Evolutionary conservation across 441 rosid species (phyloP).

Genomic region (Brassica hybrid): DNA sequence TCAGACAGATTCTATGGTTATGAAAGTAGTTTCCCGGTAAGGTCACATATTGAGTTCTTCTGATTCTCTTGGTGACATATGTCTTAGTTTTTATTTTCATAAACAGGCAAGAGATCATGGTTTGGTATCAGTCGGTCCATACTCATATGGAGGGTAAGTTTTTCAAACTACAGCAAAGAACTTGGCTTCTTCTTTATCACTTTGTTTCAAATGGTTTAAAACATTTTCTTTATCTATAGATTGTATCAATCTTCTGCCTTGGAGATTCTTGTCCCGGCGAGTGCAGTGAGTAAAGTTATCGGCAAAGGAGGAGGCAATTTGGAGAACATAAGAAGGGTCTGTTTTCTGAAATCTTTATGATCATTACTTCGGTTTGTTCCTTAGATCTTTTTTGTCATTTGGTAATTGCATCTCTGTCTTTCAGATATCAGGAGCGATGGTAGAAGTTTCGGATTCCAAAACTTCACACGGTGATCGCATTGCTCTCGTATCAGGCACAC

Average conservation of each 20-base stretch:
- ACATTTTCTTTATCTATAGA: constrained; percentile 35
- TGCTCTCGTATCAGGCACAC: constrained; percentile 87
- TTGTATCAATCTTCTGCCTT: constrained; percentile 57
- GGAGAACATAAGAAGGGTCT: constrained; percentile 82
- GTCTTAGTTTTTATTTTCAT: neutral
- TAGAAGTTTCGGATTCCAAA: constrained; percentile 86
- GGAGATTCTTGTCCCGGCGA: constrained; percentile 82
- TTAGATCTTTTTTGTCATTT: neutral
- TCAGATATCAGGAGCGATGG: constrained; percentile 94
- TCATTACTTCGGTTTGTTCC: neutral
- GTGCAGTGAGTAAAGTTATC: constrained; percentile 83
- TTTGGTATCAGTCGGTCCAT: constrained; percentile 61
- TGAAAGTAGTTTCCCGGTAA: constrained; percentile 66
- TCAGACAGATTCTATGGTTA: constrained; percentile 66
- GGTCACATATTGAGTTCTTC: neutral
- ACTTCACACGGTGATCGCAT: constrained; percentile 82
- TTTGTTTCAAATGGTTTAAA: neutral
- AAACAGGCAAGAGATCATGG: constrained; percentile 63
- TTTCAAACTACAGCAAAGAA: constrained; percentile 9
- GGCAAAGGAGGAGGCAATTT: constrained; percentile 93
- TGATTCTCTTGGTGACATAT: constrained; percentile 16
- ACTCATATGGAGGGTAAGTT: constrained; percentile 78
- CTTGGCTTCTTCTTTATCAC: neutral
- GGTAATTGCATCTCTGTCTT: constrained; percentile 23
- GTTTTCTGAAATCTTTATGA: constrained; percentile 15